phyloP scores from a whole-genome alignment of 129 eudicot species.

The Sambucus nigra region DNA sequence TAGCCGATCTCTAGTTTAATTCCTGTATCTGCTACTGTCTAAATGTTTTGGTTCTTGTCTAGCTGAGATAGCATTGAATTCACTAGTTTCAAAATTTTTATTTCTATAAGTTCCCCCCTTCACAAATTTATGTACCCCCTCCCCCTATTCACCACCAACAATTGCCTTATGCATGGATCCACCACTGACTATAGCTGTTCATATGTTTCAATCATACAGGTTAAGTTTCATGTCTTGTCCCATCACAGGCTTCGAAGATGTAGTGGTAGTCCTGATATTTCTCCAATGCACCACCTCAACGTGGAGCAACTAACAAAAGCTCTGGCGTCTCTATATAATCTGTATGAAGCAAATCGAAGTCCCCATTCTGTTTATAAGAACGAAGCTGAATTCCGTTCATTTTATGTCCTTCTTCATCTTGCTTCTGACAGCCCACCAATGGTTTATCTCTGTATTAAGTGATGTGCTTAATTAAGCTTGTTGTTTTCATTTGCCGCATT shows the following conservation, averaged over 20 bases:
- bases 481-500: slow-evolving; percentile 1
- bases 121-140: too few relatives aligned
- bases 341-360: slow-evolving; percentile 50
- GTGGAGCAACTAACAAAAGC: slow-evolving; percentile 79
- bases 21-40: too few relatives aligned
- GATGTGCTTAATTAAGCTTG: background rate
- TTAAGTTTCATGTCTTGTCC: slow-evolving; percentile 72
- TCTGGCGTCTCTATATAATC: slow-evolving; percentile 45
- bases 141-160: too few relatives aligned
- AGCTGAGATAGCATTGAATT: too few relatives aligned
- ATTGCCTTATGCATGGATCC: too few relatives aligned
- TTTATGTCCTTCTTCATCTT: slow-evolving; percentile 63
- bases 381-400: slow-evolving; percentile 66
- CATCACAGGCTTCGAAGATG: slow-evolving; percentile 53
- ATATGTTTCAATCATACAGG: slow-evolving; percentile 28
- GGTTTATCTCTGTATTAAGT: slow-evolving; percentile 16
- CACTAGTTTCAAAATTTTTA: too few relatives aligned
- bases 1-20: too few relatives aligned
- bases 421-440: slow-evolving; percentile 36
- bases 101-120: too few relatives aligned
- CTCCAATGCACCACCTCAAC: slow-evolving; percentile 72
- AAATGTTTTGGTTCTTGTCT: too few relatives aligned
- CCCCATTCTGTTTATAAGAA: slow-evolving; percentile 22
- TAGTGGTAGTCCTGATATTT: slow-evolving; percentile 21
- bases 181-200: background rate